Percentiles rank a stretch among this genome's conserved stretches.
Evolutionary conservation across 495 filamentous ascomycete genomes (phyloP).

Genomic region (Aspergillus coremiiformis): DNA sequence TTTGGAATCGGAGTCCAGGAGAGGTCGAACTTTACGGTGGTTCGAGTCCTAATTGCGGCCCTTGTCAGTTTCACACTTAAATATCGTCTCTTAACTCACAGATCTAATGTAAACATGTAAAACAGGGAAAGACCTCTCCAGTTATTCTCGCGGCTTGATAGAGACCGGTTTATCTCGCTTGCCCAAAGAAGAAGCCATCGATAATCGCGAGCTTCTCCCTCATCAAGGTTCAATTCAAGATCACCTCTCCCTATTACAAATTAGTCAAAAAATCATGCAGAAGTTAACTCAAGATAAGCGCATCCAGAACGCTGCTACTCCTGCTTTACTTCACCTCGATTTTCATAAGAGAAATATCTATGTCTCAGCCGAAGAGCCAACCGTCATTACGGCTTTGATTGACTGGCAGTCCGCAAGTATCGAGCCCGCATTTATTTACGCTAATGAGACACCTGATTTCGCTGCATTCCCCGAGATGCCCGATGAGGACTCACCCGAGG

Average conservation of each 20-base stretch:
- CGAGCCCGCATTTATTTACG: conserved; percentile 32
- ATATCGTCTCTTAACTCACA: too few relatives aligned
- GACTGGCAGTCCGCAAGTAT: conserved; percentile 38
- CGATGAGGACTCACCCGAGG: conserved; percentile 10
- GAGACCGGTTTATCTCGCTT: conserved; percentile 27
- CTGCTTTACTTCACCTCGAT: conserved; percentile 31
- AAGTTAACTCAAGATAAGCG: conserved; percentile 24
- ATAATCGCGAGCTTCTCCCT: conserved; percentile 8
- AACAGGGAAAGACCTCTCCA: conserved; percentile 23
- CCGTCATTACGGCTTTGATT: conserved; percentile 32
- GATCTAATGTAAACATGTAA: background rate
- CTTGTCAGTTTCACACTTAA: conserved; percentile 33
- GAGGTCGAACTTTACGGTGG: conserved; percentile 24
- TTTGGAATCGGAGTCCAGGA: conserved; percentile 33
- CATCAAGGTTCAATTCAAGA: conserved; percentile 32
- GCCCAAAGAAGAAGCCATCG: conserved; percentile 10
- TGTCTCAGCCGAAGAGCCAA: conserved; percentile 33
- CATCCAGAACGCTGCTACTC: conserved; percentile 26
- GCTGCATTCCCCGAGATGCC: conserved; percentile 18
- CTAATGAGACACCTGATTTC: conserved; percentile 35
- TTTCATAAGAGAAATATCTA: conserved; percentile 40
- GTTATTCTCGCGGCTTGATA: conserved; percentile 27
- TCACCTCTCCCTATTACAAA: conserved; percentile 27
- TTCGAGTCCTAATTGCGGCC: conserved; percentile 28
- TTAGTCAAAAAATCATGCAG: conserved; percentile 21